Conservation (phyloP, 768 basidiomycete species). For the Lactarius quietus region DNA sequence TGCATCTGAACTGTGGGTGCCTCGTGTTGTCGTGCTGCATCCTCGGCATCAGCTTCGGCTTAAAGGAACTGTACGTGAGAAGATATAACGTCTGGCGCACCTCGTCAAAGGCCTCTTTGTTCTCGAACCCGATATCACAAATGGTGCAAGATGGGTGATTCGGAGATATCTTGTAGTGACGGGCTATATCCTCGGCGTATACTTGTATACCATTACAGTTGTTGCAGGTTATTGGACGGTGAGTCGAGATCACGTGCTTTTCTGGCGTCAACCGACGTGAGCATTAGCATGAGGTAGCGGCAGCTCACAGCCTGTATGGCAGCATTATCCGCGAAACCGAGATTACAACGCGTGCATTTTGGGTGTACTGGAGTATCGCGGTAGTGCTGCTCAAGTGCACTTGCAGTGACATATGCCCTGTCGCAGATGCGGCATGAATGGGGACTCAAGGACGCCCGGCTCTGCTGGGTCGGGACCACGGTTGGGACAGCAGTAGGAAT, state of each 20-base stretch:
- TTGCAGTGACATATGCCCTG: neutral
- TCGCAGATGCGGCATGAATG: conserved; percentile 1
- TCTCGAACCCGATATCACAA: conserved; percentile 24
- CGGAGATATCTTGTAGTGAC: conserved; percentile 20
- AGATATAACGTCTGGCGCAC: conserved; percentile 4
- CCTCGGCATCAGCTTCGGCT: neutral
- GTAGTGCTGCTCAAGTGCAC: conserved; percentile 44
- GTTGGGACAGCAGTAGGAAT: neutral
- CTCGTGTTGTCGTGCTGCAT: conserved; percentile 13
- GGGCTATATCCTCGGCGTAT: conserved; percentile 19
- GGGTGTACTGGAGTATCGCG: conserved; percentile 44
- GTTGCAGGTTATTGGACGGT: conserved; percentile 19
- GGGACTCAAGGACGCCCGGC: neutral
- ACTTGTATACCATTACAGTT: conserved; percentile 21
- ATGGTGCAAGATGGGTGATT: conserved; percentile 18
- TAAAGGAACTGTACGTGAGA: neutral
- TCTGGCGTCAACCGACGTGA: neutral
- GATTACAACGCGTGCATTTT: conserved; percentile 42
- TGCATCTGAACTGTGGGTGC: conserved; percentile 21
- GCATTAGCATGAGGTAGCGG: neutral
- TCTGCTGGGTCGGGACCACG: neutral
- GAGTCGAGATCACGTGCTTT: conserved; percentile 33
- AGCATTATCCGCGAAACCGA: conserved; percentile 39
- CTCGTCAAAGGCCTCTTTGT: conserved; percentile 14
- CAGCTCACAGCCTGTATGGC: conserved; percentile 37